phyloP scores from a whole-genome alignment of 1,284 basidiomycete genomes.

The Bothia castanella region DNA sequence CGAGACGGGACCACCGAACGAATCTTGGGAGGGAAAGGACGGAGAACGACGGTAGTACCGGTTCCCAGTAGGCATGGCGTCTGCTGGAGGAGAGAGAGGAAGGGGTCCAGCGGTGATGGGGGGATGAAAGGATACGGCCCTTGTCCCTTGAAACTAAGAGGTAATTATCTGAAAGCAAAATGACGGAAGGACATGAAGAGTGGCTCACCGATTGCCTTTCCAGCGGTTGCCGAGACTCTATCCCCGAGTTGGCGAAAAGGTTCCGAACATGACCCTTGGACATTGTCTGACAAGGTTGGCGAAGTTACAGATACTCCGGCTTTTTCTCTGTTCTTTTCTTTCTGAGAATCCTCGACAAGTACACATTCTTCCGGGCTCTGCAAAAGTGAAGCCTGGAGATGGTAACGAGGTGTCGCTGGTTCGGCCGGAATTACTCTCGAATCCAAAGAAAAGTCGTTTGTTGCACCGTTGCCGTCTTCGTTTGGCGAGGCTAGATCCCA shows the following conservation, averaged over 20 bases:
- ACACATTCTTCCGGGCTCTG: conserved; percentile 29
- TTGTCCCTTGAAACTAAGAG: conserved; percentile 28
- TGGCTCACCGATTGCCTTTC: conserved; percentile 34
- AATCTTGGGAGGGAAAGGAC: conserved; percentile 50
- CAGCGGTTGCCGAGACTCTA: conserved; percentile 26
- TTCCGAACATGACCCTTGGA: conserved; percentile 21
- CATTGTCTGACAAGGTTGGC: conserved; percentile 9
- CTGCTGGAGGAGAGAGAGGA: conserved; percentile 20
- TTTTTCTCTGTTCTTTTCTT: too few relatives aligned
- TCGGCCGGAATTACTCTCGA: conserved; percentile 25
- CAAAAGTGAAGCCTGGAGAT: conserved; percentile 50
- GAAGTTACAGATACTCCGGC: conserved; percentile 6
- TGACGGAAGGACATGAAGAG: conserved; percentile 15
- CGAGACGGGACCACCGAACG: conserved; percentile 51
- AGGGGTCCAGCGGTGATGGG: conserved; percentile 3
- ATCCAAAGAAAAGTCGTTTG: conserved; percentile 25
- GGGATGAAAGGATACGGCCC: conserved; percentile 33
- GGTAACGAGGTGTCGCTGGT: conserved; percentile 41
- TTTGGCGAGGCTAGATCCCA: conserved; percentile 16
- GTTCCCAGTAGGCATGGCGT: conserved; percentile 22
- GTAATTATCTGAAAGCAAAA: conserved; percentile 23
- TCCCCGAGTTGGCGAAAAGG: conserved; percentile 25
- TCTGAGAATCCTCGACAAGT: conserved; percentile 43
- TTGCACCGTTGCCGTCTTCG: conserved; percentile 12
- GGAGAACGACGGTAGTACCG: conserved; percentile 33